Evolutionary conservation across 441 rosid genomes (phyloP), one percentile per base, ranked within the genome.

Genomic region (Pelargonium australe): DNA sequence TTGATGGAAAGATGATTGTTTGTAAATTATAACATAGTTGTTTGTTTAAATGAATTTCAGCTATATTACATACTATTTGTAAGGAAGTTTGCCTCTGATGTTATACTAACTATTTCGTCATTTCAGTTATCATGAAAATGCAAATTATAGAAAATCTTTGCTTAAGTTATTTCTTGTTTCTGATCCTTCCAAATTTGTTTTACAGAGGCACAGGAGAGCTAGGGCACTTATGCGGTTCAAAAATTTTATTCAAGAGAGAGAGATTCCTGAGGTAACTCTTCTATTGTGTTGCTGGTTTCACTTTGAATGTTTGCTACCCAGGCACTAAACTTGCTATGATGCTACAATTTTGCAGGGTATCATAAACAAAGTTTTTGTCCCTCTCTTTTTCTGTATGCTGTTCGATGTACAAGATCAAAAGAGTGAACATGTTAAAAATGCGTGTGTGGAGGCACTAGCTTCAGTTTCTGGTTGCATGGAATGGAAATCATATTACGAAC

Each of bases 121-220:
- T 62, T 9, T 28, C 41, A 61, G 37, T 23, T 8, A 60, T 60
- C 37, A 20, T 25, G 12, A 25, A 61, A 61, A 23, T 61, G 64
- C 64, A 61, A 61, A 25, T 25, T 3, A 25, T 23, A 23, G 6
- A 23, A 5, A 11, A 10, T 25, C 12, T 25, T 62, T 28, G 65
- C 65, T 11, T 25, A 63, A 11, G 43, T 7, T 63, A 13, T 64
- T 41, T 61, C 45, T 34, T 63, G 13, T 41, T 44, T 65, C 8
- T 25, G 7, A 2, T 25, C 40, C 64, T 13, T 41, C 62, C 74
- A 64, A 58, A 58, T 67, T 47, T 76, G 61, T 76, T 68, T 65
- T 85, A 77, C 85, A 95, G 99, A 87, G 77, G 72, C 94, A 87
- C 69, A 91, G 95, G 79, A 87, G 89, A 81, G 86, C 85, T 23